Percentiles rank a stretch among this genome's conserved stretches.
Conservation (phyloP, 2,329 filamentous ascomycete genomes). For the Colletotrichum agaves region DNA sequence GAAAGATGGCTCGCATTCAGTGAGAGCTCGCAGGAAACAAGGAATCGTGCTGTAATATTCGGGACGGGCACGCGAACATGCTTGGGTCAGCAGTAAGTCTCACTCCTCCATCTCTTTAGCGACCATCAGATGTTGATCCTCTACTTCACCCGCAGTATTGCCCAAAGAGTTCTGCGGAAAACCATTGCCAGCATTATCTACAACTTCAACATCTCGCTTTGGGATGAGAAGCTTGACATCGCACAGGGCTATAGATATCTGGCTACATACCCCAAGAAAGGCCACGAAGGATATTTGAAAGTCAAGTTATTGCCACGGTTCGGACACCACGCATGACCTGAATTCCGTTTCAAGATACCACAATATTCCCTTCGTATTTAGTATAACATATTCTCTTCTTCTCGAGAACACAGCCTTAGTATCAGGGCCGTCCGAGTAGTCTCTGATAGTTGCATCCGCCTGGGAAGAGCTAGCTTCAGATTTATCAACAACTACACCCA, state of each 20-base stretch:
- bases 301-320: slow-evolving; percentile 26
- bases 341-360: not conserved
- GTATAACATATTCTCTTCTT: too few species aligned
- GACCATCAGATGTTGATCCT: fast-evolving
- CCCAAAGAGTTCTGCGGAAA: slow-evolving; percentile 37
- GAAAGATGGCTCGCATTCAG: slow-evolving; percentile 35
- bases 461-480: too few species aligned
- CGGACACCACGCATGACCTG: slow-evolving; percentile 6
- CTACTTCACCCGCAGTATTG: slow-evolving; percentile 11
- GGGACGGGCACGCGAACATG: slow-evolving; percentile 39
- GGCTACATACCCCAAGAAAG: slow-evolving; percentile 35
- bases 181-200: slow-evolving; percentile 33
- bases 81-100: slow-evolving; percentile 37
- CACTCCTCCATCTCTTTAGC: not conserved
- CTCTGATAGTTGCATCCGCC: too few species aligned
- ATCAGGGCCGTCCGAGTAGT: too few species aligned
- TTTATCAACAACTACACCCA: too few species aligned
- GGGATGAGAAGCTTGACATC: slow-evolving; percentile 20
- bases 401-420: too few species aligned
- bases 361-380: not conserved
- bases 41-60: slow-evolving; percentile 20
- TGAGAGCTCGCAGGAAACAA: not conserved
- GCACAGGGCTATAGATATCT: slow-evolving; percentile 26
- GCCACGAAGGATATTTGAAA: slow-evolving; percentile 31
- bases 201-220: slow-evolving; percentile 37